phyloP scores from a whole-genome alignment of 2,329 filamentous ascomycete species.

The Cercospora beticola region DNA sequence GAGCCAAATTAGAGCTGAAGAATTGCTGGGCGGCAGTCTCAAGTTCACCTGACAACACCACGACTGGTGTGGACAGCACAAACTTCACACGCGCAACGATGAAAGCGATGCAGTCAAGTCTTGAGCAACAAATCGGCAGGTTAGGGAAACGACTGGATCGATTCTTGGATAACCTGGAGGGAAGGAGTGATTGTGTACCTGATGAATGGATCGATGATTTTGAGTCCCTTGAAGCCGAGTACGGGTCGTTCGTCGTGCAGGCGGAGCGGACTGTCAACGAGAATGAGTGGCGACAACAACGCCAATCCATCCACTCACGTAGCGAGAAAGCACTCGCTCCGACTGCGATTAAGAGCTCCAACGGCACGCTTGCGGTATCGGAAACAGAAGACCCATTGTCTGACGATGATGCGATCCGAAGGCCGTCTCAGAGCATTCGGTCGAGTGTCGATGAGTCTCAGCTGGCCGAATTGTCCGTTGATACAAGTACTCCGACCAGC shows the following conservation, averaged over 20 bases:
- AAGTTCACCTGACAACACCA: slow-evolving; percentile 15
- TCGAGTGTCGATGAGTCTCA: slow-evolving; percentile 5
- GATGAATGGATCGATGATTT: slow-evolving; percentile 85
- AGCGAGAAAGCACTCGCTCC: not conserved
- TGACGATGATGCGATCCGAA: slow-evolving; percentile 17
- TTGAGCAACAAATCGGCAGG: slow-evolving; percentile 68
- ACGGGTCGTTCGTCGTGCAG: slow-evolving; percentile 75
- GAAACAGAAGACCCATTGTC: slow-evolving; percentile 18
- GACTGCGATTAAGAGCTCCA: not conserved
- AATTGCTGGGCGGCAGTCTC: slow-evolving; percentile 66
- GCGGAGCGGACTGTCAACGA: slow-evolving; percentile 74
- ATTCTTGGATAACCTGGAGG: slow-evolving; percentile 85
- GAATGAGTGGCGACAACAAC: slow-evolving; percentile 49
- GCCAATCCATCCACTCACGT: not conserved
- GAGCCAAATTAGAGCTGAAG: slow-evolving; percentile 63
- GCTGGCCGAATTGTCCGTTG: not conserved
- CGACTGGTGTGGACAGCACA: slow-evolving; percentile 1
- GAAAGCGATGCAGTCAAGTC: slow-evolving; percentile 48
- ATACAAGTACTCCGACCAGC: not conserved
- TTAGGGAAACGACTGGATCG: slow-evolving; percentile 74
- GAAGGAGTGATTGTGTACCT: slow-evolving; percentile 77
- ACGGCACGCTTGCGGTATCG: slow-evolving; percentile 1
- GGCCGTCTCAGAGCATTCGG: slow-evolving; percentile 16
- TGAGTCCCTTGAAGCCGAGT: slow-evolving; percentile 74
- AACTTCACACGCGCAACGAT: slow-evolving; percentile 28